A percentile compares a stretch with the other conserved stretches of the same genome.
Evolutionary conservation across 106 monocot genomes (phyloP).

Genomic region (Iris macrosiphon): DNA sequence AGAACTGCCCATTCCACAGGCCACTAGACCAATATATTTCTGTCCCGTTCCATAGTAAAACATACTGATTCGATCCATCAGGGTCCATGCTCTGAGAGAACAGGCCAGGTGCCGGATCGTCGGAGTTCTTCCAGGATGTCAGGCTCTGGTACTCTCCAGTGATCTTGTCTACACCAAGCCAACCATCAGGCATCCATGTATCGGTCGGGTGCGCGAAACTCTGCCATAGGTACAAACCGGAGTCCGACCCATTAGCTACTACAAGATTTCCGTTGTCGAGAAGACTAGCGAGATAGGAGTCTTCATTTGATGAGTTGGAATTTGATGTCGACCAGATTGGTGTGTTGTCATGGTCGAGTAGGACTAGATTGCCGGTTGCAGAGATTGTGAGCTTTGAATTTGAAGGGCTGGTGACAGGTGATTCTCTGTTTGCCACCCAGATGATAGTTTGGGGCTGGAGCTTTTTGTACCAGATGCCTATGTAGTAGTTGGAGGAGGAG

Average conservation of each 20-base stretch:
- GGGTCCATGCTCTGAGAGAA: constrained; percentile 35
- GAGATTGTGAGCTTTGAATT: constrained; percentile 31
- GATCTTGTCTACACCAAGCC: constrained; percentile 21
- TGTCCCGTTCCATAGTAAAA: constrained; percentile 34
- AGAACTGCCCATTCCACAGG: constrained; percentile 32
- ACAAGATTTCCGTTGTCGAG: constrained; percentile 41
- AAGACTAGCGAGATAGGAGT: constrained; percentile 14
- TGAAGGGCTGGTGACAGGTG: constrained; percentile 11
- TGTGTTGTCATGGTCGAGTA: constrained; percentile 13
- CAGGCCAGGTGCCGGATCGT: constrained; percentile 35
- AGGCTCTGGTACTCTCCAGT: constrained; percentile 23
- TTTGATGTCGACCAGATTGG: constrained; percentile 38
- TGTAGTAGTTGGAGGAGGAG: constrained; percentile 16
- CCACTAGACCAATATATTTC: constrained; percentile 41
- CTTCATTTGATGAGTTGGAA: not conserved
- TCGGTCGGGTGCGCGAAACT: constrained; percentile 48
- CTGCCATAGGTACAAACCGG: constrained; percentile 21
- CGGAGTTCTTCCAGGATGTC: constrained; percentile 43
- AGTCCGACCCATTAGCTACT: constrained; percentile 8
- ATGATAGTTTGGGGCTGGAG: constrained; percentile 18
- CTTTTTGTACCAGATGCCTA: constrained; percentile 51
- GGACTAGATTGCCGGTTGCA: constrained; percentile 26
- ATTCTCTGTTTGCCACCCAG: constrained; percentile 47
- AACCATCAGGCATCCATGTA: constrained; percentile 29
- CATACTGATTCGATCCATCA: constrained; percentile 23